Conservation (phyloP, 257 asterid species). For the Capsicum chinense region DNA sequence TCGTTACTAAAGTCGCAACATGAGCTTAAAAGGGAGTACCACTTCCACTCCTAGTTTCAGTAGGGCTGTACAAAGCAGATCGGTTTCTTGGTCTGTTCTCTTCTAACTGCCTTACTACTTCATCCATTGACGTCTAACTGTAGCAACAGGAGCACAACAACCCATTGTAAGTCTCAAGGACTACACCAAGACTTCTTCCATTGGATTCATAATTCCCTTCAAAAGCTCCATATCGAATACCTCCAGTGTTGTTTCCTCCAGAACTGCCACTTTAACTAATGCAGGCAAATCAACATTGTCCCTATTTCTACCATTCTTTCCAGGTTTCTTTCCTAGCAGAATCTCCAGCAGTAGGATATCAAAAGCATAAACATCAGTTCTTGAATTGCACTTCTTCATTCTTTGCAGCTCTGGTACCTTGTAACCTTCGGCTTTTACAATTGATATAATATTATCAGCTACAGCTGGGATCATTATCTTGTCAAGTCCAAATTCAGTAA, state of each 20-base stretch:
- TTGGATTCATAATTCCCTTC: constrained; percentile 82
- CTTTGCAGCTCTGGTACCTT: constrained; percentile 93
- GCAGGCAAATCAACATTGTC: constrained; percentile 85
- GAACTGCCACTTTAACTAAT: constrained; percentile 84
- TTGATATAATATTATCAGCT: constrained; percentile 79
- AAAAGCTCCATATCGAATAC: constrained; percentile 81
- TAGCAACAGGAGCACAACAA: constrained; percentile 90
- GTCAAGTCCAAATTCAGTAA: constrained; percentile 89
- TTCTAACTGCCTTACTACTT: constrained; percentile 91
- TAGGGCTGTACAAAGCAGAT: constrained; percentile 95
- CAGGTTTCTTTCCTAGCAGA: constrained; percentile 76
- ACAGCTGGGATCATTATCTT: constrained; percentile 79
- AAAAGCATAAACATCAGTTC: constrained; percentile 86
- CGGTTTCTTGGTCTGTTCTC: constrained; percentile 95
- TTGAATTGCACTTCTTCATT: constrained; percentile 85
- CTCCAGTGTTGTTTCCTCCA: constrained; percentile 98
- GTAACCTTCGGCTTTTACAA: constrained; percentile 81
- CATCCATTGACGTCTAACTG: constrained; percentile 89
- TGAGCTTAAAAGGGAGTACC: constrained; percentile 82
- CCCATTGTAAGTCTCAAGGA: constrained; percentile 98
- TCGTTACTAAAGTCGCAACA: constrained; percentile 35
- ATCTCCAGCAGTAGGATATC: constrained; percentile 92
- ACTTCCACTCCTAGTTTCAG: constrained; percentile 96
- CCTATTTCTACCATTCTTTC: constrained; percentile 63
- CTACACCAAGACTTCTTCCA: constrained; percentile 97